These are phyloP conservation scores for Pleurotus eryngii DNA, from an alignment of 768 basidiomycete genomes.

Conservation along the genomic window DNA sequence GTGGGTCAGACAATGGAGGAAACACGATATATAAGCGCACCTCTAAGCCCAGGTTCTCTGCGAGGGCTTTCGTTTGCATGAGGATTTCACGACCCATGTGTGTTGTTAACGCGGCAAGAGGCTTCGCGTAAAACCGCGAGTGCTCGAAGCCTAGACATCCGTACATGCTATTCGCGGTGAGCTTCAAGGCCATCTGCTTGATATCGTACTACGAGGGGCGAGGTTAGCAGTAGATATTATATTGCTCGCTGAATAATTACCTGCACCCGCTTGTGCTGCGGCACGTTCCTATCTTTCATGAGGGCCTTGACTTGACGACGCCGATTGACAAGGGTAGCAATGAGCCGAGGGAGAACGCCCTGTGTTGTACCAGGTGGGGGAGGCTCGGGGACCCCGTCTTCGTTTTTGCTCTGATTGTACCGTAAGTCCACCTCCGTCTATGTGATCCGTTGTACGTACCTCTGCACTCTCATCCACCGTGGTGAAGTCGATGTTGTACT, in stretches of 20 bases:
- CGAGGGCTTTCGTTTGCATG: conserved; percentile 88
- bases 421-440: conserved; percentile 14
- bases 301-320: conserved; percentile 87
- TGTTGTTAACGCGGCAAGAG: conserved; percentile 95
- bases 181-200: conserved; percentile 93
- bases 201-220: conserved; percentile 74
- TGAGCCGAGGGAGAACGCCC: conserved; percentile 94
- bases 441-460: conserved; percentile 21
- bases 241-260: conserved; percentile 35
- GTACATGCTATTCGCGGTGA: conserved; percentile 99
- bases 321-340: conserved; percentile 91
- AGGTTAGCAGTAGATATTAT: background rate
- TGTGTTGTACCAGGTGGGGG: conserved; percentile 68
- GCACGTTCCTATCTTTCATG: conserved; percentile 84
- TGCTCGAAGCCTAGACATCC: conserved; percentile 98
- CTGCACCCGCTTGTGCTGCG: conserved; percentile 78
- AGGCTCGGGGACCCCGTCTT: conserved; percentile 89
- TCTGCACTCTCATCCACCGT: conserved; percentile 79
- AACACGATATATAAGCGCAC: conserved; percentile 42
- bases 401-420: conserved; percentile 33
- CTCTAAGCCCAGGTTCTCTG: conserved; percentile 85
- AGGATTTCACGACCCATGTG: conserved; percentile 97
- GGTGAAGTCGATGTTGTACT: conserved; percentile 99
- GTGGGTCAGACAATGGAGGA: background rate
- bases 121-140: conserved; percentile 93